Evolutionary conservation across 208 protist species (phyloP), one percentile per base, ranked within the genome.

Genomic region (Leishmania major): DNA sequence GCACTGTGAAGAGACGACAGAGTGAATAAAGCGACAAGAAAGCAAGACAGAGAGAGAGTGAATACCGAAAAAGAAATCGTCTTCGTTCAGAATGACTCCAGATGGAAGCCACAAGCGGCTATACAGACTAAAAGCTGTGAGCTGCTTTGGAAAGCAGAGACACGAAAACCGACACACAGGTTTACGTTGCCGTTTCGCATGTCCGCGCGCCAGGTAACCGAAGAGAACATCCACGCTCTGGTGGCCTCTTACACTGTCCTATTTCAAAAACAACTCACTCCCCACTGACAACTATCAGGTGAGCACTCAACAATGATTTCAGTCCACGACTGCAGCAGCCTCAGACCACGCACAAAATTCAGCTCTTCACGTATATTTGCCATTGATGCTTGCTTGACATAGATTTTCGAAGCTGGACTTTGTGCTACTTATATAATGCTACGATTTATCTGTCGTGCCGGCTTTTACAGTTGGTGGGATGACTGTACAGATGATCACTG

Each of bases 31-130:
- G 69, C 25, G 0, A 79, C 47, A 57, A 51, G 66, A 70, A 84
- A 51, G 79, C 73, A 86, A 74, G 47, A 72, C 0, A 4, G 6
- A 83, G 69, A 37, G 75, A 37, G 60, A 7, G 4, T 4, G 47
- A 15, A 72, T 13, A 43, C 3, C 3, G 25, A 28, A 45, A 4
- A n/a, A 6, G 17, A 22, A 55, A 55, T 13, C 51, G 7, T 55
- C 15, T 13, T 55, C 31, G 7, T 55, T 49, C 7, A 10, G 45
- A 0, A 59, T 11, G 43, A 7, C n/a, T 17, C n/a, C 4, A 57
- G 25, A 59, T 31, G 55, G 17, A 6, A n/a, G 22, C 11, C 1
- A 49, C 37, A 45, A 17, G 15, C 40, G 43, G 37, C 15, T 19
- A 43, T 17, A 69, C 6, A 15, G 3, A 2, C 25, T 66, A 43